Base-by-base conservation (phyloP, 164 flowering plant genomes). In the Dillenia turbinata region DNA sequence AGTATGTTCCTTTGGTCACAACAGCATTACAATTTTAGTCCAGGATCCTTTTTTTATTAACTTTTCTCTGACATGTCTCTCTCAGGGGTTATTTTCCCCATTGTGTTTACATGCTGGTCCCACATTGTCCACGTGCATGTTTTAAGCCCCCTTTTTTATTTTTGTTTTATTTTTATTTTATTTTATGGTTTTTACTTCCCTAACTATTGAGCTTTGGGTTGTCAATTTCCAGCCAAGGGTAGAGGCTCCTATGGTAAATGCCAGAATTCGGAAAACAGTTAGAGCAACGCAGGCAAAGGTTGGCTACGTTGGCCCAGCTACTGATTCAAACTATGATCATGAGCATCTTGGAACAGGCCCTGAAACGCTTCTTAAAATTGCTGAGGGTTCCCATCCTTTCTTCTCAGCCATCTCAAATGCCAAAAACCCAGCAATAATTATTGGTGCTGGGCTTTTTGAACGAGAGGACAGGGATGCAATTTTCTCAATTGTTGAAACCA, bases 161-260 rank as follows among this genome's bases (percentile, higher is more conserved):
- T 9, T 50, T 6, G 0, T 50, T 50, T 8, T 10, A 10, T 50
- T 50, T 15, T 15, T 15, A 17, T 50, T 7, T 10, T 15, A 2
- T 43, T 60, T 24, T 12, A n/a, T 48, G 16, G 52, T 59, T 12
- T 54, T 44, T 56, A 22, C 2, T 11, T 49, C 59, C 33, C 11
- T 51, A 24, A 46, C 26, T 47, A 9, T 2, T 14, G 12, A 59
- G 10, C 14, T 49, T 56, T 47, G 45, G 49, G 8, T 54, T 62
- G 2, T 63, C 24, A 69, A 50, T 59, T 75, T 22, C 9, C 87
- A 95, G 99, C 99, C 99, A 57, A 88, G 97, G 69, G 86, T 92
- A 2, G 99, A 95, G 83, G 99, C 97, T 79, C 83, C 99, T n/a
- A 90, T 95, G 94, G 90, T 95, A 62, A 95, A 95, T 79, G 99